Evolutionary conservation across 2,329 filamentous ascomycete genomes (phyloP), one percentile per base, ranked within the genome.

Genomic region (Botrytis tulipae): DNA sequence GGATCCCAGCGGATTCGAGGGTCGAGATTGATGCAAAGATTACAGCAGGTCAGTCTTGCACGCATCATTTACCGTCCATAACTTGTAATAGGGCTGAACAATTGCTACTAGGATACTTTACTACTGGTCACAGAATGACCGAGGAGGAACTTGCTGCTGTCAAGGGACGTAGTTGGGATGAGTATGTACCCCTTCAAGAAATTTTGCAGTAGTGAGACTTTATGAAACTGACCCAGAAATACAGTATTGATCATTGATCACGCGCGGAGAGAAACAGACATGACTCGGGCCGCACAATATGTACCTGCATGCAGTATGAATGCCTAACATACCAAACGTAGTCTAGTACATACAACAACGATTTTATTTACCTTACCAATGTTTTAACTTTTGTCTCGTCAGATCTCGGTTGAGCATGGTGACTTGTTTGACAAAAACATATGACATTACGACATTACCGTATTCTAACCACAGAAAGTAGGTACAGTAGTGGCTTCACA

Each of bases 11-110:
- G 76, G 96, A 98, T 83, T 97, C 94, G 71, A 88, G 95, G 77
- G 96, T 98, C n/a, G 96, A 99, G 83, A 99, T 98, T 80, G 96
- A 98, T 83, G 96, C 96, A 74, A 98, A 98, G 86, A 98, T 98
- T 81, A 96, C 95, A 78, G 94, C 95, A 75, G 96, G 92, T 94
- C 84, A 76, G 78, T 78, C 70, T 60, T 73, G 70, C 68, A 65
- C 44, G 66, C 61, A 68, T 37, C 51, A 29, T 68, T 65, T 48
- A 61, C 63, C 60, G 46, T 29, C 65, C 51, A 54, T 73, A 54
- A 63, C 44, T 54, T 59, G 32, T 74, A 68, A 77, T 80, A 80
- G 78, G 78, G 78, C 79, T 82, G 77, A 83, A 79, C 75, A 54
- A 75, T 75, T 70, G 71, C 61, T 74, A 69, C 70, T 78, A 90